Conservation (phyloP, 2,329 filamentous ascomycete species). For the Colletotrichum kahawae region DNA sequence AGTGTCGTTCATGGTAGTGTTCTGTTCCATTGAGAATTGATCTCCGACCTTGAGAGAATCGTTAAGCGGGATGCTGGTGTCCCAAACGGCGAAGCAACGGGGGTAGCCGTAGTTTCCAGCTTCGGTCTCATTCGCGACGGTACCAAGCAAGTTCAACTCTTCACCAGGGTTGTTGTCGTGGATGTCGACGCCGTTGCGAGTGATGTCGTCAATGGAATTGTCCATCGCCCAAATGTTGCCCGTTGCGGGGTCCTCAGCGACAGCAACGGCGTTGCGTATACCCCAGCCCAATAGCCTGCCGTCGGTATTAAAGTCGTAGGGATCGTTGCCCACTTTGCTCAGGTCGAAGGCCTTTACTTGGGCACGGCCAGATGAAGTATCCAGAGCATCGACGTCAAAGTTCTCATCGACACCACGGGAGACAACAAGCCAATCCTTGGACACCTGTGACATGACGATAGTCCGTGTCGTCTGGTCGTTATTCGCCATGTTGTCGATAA, state of each 20-base stretch:
- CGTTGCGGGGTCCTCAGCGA: conserved; percentile 64
- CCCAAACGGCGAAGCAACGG: conserved; percentile 66
- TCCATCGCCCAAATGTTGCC: conserved; percentile 67
- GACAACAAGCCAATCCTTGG: conserved; percentile 64
- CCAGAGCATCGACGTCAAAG: conserved; percentile 59
- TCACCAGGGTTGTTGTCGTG: conserved; percentile 75
- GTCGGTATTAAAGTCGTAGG: conserved; percentile 53
- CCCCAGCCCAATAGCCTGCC: conserved; percentile 68
- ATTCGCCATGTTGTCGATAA: conserved; percentile 54
- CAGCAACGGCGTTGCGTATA: conserved; percentile 73
- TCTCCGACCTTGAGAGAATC: conserved; percentile 48
- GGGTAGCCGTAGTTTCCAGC: conserved; percentile 31
- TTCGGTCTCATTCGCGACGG: conserved; percentile 45
- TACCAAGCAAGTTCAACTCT: conserved; percentile 75
- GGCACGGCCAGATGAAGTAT: conserved; percentile 62
- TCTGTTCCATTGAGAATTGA: conserved; percentile 51
- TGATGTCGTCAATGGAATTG: conserved; percentile 71
- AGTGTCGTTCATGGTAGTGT: conserved; percentile 44
- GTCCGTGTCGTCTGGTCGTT: conserved; percentile 71
- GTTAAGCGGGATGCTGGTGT: conserved; percentile 49
- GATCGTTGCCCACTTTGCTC: conserved; percentile 28
- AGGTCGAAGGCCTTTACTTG: conserved; percentile 68
- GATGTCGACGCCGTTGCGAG: conserved; percentile 62
- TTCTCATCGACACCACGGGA: conserved; percentile 70
- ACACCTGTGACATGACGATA: conserved; percentile 62